Conservation (phyloP, 2,329 filamentous ascomycete species). For the Annulohypoxylon truncatum region DNA sequence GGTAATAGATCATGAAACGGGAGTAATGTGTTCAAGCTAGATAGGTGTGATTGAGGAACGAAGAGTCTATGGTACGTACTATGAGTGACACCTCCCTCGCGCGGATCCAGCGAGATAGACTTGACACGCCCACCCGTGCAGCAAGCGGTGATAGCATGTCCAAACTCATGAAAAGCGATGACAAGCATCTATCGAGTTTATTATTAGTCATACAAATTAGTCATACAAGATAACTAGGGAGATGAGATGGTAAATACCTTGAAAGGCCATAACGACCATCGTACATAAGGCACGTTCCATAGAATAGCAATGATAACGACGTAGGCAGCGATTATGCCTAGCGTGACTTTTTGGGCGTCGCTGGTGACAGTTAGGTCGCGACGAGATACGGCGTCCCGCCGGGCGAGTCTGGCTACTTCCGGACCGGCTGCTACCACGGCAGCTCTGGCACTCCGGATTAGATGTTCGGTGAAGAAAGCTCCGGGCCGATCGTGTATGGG, state of each 20-base stretch:
- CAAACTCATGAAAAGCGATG: conserved; percentile 85
- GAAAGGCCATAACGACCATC: conserved; percentile 82
- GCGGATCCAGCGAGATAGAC: conserved; percentile 78
- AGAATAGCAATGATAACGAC: conserved; percentile 79
- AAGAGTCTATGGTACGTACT: conserved; percentile 48
- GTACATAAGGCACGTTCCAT: conserved; percentile 84
- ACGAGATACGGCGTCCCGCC: conserved; percentile 53
- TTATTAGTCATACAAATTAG: conserved; percentile 28
- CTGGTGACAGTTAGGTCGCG: conserved; percentile 69
- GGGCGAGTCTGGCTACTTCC: conserved; percentile 42
- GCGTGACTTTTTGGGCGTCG: conserved; percentile 75
- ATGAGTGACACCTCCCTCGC: conserved; percentile 82
- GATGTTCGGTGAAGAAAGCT: conserved; percentile 38
- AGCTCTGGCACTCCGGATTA: conserved; percentile 45
- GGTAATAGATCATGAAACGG: not conserved
- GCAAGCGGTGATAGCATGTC: conserved; percentile 78
- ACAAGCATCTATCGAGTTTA: conserved; percentile 74
- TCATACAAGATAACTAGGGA: not conserved
- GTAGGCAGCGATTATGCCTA: conserved; percentile 78
- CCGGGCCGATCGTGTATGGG: conserved; percentile 42
- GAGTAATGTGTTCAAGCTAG: not conserved
- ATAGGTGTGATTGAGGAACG: not conserved
- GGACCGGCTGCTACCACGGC: conserved; percentile 45
- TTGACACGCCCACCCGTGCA: conserved; percentile 80
- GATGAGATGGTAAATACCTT: conserved; percentile 64